These are phyloP conservation scores for Trifolium dubium DNA, from an alignment of 306 rosid genomes.

Conservation along the genomic window DNA sequence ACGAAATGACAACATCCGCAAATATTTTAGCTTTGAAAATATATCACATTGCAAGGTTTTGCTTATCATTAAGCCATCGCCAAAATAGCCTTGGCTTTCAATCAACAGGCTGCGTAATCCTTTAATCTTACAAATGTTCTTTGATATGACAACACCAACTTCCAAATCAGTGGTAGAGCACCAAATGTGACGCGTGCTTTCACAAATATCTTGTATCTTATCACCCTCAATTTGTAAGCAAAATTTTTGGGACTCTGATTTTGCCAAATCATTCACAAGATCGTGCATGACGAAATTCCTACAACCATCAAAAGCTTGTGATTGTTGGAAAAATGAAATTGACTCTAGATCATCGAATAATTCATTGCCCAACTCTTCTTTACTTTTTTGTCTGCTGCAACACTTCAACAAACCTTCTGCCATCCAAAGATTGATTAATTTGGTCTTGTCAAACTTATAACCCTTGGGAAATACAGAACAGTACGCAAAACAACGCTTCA, in stretches of 20 bases:
- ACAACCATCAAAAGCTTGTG: accelerated
- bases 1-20: not conserved
- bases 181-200: slow-evolving; percentile 26
- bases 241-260: slow-evolving; percentile 39
- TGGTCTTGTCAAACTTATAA: not conserved
- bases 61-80: not conserved
- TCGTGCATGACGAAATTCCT: slow-evolving; percentile 45
- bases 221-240: not conserved
- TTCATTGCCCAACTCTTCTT: slow-evolving; percentile 19
- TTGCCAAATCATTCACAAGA: slow-evolving; percentile 55
- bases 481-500: slow-evolving; percentile 34
- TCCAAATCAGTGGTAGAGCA: not conserved
- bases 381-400: not conserved
- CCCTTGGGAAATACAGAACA: slow-evolving; percentile 36
- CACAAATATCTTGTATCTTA: not conserved
- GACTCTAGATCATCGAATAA: slow-evolving; percentile 47
- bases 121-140: not conserved
- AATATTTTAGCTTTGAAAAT: not conserved
- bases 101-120: not conserved
- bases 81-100: not conserved
- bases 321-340: slow-evolving; percentile 49
- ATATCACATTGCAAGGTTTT: not conserved
- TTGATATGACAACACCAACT: no score
- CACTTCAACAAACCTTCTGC: not conserved
- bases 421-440: not conserved